Percentiles rank a stretch among this genome's conserved stretches.
Conservation (phyloP, 2,329 filamentous ascomycete species). For the Seiridium unicorne region DNA sequence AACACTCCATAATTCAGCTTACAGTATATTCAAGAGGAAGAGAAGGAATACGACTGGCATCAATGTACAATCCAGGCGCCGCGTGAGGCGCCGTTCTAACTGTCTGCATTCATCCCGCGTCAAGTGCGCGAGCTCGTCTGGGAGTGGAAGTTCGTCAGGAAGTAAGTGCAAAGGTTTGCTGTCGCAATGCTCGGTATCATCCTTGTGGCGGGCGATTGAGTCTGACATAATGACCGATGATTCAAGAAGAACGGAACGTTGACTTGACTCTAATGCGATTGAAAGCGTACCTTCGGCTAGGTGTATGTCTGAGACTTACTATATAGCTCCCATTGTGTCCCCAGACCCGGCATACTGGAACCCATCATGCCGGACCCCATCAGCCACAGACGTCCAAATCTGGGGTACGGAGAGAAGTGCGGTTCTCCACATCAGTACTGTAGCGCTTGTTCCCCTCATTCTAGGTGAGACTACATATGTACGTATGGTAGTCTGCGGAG, state of each 20-base stretch:
- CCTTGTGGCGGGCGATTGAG: background rate
- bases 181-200: background rate
- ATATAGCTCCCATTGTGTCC: background rate
- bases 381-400: background rate
- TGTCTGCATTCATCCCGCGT: background rate
- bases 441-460: no score
- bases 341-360: background rate
- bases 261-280: background rate
- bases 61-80: slow-evolving; percentile 10
- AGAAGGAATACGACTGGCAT: slow-evolving; percentile 15
- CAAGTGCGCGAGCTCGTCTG: slow-evolving; percentile 1
- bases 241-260: no score
- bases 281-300: background rate
- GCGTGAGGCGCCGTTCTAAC: slow-evolving; percentile 3
- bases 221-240: slow-evolving; percentile 8
- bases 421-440: no score
- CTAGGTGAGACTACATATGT: no score
- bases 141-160: slow-evolving; percentile 6
- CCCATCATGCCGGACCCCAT: background rate
- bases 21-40: slow-evolving; percentile 15
- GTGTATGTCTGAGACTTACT: background rate
- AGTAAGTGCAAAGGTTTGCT: background rate
- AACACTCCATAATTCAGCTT: background rate
- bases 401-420: background rate
- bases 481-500: no score